These are phyloP conservation scores for Sarocladium brachiariae DNA, from an alignment of 2,329 filamentous ascomycete species.

Conservation along the genomic window DNA sequence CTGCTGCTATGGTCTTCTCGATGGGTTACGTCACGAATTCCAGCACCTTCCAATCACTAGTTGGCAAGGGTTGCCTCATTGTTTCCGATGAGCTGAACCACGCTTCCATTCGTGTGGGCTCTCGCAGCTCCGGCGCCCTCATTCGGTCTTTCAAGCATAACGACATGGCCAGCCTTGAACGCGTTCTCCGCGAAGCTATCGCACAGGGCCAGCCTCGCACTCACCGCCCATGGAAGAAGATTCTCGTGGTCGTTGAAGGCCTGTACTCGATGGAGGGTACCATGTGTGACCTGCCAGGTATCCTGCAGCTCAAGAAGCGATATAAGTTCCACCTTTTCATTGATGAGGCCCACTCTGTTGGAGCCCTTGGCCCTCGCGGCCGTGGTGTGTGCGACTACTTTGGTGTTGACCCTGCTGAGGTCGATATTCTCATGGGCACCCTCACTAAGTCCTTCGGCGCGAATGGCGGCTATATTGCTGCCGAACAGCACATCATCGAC, in stretches of 20 bases:
- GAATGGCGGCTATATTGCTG: slow-evolving; percentile 92
- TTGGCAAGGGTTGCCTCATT: slow-evolving; percentile 87
- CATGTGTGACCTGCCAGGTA: slow-evolving; percentile 92
- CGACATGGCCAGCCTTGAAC: slow-evolving; percentile 83
- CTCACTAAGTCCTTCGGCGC: slow-evolving; percentile 97
- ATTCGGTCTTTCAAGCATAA: slow-evolving; percentile 98
- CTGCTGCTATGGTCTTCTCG: slow-evolving; percentile 91
- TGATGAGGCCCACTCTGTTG: slow-evolving; percentile 94
- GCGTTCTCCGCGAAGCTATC: slow-evolving; percentile 81
- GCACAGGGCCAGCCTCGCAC: slow-evolving; percentile 95
- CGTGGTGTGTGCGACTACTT: slow-evolving; percentile 98
- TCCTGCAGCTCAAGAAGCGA: slow-evolving; percentile 80
- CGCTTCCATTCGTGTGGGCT: slow-evolving; percentile 91
- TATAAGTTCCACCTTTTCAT: slow-evolving; percentile 97
- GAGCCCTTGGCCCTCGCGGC: slow-evolving; percentile 80
- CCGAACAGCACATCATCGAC: slow-evolving; percentile 83
- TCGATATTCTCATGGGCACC: slow-evolving; percentile 97
- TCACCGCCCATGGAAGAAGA: slow-evolving; percentile 99
- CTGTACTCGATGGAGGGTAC: slow-evolving; percentile 99
- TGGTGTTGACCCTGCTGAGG: slow-evolving; percentile 74
- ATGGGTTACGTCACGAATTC: slow-evolving; percentile 99
- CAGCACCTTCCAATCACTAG: slow-evolving; percentile 83
- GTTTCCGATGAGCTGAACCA: slow-evolving; percentile 98
- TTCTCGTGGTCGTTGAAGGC: slow-evolving; percentile 90
- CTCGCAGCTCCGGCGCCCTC: slow-evolving; percentile 87